These are phyloP conservation scores for Bipolaris bicolor DNA, from an alignment of 2,329 filamentous ascomycete genomes.

Conservation along the genomic window DNA sequence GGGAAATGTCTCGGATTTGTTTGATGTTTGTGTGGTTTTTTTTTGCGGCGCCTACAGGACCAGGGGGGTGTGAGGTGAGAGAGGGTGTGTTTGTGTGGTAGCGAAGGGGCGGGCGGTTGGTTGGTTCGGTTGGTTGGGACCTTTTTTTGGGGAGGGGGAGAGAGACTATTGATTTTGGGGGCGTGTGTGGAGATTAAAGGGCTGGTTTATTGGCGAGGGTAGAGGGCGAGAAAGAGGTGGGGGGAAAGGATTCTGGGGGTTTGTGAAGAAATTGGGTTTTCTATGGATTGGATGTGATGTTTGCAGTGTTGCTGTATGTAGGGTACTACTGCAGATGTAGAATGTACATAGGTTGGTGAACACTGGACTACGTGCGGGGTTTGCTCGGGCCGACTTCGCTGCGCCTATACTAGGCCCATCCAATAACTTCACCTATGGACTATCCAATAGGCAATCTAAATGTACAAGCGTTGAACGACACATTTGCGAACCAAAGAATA, in stretches of 20 bases:
- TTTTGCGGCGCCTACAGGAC: no score
- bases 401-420: neutral
- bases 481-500: neutral
- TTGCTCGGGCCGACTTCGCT: constrained; percentile 12
- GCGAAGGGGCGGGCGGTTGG: constrained; percentile 3
- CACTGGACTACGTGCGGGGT: constrained; percentile 3
- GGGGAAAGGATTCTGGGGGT: no score
- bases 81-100: neutral
- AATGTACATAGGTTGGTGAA: neutral
- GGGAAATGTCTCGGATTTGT: neutral
- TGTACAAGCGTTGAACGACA: no score
- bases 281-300: no score
- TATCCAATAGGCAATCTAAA: neutral
- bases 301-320: no score
- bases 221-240: no score
- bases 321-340: neutral
- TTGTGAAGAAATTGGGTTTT: no score
- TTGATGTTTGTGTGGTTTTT: neutral
- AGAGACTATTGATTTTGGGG: constrained; percentile 3
- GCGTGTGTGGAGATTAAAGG: neutral
- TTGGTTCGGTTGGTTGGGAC: constrained; percentile 3
- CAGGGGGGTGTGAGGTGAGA: no score
- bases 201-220: no score
- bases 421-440: constrained; percentile 4
- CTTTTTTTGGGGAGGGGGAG: no score